A percentile compares a stretch with the other conserved stretches of the same genome.
Conservation (phyloP, 176 grass and related monocot genomes). For the Lolium perenne region DNA sequence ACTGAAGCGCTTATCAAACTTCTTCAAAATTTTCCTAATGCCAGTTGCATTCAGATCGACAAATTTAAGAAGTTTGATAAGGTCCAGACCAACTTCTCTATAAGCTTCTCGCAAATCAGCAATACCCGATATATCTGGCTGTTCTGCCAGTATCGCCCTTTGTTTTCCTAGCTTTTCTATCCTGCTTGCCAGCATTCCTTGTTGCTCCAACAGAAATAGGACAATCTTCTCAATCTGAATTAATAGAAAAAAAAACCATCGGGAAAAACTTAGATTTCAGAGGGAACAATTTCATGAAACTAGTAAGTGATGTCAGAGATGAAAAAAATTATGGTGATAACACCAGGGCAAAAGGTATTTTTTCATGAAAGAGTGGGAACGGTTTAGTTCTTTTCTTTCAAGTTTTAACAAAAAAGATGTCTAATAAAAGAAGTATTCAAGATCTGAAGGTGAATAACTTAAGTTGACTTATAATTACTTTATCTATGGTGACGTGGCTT, state of each 20-base stretch:
- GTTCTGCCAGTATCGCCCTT: slow-evolving; percentile 69
- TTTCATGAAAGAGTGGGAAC: not conserved
- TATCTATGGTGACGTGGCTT: not conserved
- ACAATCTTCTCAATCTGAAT: slow-evolving; percentile 94
- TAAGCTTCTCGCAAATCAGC: slow-evolving; percentile 84
- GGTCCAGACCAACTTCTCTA: slow-evolving; percentile 80
- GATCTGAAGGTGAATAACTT: not conserved
- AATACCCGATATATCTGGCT: slow-evolving; percentile 93
- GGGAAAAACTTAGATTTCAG: slow-evolving; percentile 5
- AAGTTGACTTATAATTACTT: not conserved
- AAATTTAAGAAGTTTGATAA: slow-evolving; percentile 97
- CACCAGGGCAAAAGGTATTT: not conserved
- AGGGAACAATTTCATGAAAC: not conserved
- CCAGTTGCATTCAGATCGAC: slow-evolving; percentile 97
- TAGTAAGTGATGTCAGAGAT: not conserved
- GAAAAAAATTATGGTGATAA: too few relatives aligned
- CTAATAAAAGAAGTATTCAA: not conserved
- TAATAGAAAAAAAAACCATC: slow-evolving; percentile 27
- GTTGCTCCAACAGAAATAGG: slow-evolving; percentile 92
- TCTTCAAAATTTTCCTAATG: slow-evolving; percentile 98
- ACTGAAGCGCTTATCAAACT: slow-evolving; percentile 95
- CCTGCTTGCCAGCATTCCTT: slow-evolving; percentile 84
- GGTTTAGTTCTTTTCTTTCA: not conserved
- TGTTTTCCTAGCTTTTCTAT: slow-evolving; percentile 92
- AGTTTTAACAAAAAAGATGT: not conserved